phyloP scores from a whole-genome alignment of 192 early-diverging fungal species.

The Linnemannia zychae region DNA sequence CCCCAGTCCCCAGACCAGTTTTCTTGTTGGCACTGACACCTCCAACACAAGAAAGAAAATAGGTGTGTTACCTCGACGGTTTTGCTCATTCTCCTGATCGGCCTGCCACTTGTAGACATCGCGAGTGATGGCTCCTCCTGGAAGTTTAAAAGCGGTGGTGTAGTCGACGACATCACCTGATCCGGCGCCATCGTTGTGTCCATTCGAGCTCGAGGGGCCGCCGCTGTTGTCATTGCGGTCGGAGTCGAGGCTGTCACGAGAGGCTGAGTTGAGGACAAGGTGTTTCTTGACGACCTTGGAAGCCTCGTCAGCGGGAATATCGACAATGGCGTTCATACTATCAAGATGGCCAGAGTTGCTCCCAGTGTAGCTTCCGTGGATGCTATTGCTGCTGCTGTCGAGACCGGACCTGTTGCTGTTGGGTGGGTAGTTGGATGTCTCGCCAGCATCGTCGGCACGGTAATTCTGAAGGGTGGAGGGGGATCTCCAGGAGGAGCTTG shows the following conservation, averaged over 20 bases:
- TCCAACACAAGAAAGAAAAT: not conserved
- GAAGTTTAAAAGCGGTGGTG: slow-evolving; percentile 65
- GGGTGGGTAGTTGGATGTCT: not conserved
- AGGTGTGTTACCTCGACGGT: slow-evolving; percentile 45
- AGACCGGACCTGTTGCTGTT: slow-evolving; percentile 30
- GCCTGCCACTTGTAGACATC: slow-evolving; percentile 94
- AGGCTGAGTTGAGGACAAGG: slow-evolving; percentile 71
- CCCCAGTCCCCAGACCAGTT: too few relatives aligned
- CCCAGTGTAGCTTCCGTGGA: slow-evolving; percentile 29
- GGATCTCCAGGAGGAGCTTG: slow-evolving; percentile 49
- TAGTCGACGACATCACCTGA: slow-evolving; percentile 32
- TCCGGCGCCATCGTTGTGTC: slow-evolving; percentile 44
- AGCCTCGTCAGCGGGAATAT: slow-evolving; percentile 67
- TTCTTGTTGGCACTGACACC: not conserved
- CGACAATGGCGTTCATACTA: slow-evolving; percentile 38
- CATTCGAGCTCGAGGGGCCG: slow-evolving; percentile 30
- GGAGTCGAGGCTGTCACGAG: slow-evolving; percentile 56
- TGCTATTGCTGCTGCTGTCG: slow-evolving; percentile 48
- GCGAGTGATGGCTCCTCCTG: slow-evolving; percentile 85
- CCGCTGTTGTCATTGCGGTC: slow-evolving; percentile 45
- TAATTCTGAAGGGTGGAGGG: slow-evolving; percentile 56
- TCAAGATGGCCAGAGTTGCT: slow-evolving; percentile 13
- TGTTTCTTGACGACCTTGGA: slow-evolving; percentile 80
- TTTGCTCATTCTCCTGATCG: slow-evolving; percentile 69
- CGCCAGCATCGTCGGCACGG: slow-evolving; percentile 17